Conservation (phyloP, 257 asterid genomes). For the Solanum lycopersicoides region DNA sequence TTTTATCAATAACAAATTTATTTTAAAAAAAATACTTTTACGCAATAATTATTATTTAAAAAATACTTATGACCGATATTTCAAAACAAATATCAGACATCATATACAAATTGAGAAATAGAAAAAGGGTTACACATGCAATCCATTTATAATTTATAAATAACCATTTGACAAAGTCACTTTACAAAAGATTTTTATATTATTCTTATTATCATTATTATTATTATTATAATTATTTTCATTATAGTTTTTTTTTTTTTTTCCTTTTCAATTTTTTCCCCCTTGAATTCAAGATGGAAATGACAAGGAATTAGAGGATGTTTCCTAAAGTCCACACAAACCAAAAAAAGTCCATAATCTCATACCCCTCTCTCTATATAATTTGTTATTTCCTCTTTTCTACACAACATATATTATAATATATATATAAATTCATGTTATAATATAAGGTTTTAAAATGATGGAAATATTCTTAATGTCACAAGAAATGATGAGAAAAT, state of each 20-base stretch:
- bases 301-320: background rate
- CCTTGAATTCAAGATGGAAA: background rate
- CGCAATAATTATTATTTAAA: background rate
- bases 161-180: background rate
- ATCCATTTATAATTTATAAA: background rate
- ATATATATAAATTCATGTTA: background rate
- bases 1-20: too few species aligned
- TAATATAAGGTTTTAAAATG: background rate
- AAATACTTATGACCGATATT: background rate
- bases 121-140: background rate
- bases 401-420: background rate
- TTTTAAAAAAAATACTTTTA: background rate
- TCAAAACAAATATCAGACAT: background rate
- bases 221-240: background rate
- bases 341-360: conserved; percentile 9
- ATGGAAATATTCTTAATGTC: background rate
- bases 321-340: conserved; percentile 4
- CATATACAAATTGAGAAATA: background rate
- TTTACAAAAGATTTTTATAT: background rate
- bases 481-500: background rate
- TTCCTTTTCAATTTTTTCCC: background rate
- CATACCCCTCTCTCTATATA: background rate
- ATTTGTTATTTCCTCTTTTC: background rate
- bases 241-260: background rate
- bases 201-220: too few species aligned